These are phyloP conservation scores for Chenopodium quinoa DNA, from an alignment of 148 eudicot species.

Conservation along the genomic window DNA sequence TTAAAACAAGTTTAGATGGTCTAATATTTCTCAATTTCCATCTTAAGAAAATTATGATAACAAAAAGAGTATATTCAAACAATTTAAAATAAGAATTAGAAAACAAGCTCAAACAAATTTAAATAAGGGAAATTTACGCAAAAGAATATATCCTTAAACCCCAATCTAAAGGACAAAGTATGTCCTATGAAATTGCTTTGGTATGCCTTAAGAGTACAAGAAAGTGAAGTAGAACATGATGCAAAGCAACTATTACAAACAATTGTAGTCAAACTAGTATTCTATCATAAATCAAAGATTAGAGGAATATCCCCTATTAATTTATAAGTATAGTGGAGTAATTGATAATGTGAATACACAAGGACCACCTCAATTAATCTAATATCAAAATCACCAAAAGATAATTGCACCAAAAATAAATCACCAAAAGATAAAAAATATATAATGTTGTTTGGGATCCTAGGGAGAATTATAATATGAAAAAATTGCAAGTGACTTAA, in stretches of 20 bases:
- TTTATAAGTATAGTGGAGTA: background rate
- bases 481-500: background rate
- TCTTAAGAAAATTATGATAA: too few species aligned
- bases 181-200: background rate
- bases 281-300: slow-evolving; percentile 9
- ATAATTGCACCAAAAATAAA: too few species aligned
- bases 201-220: slow-evolving; percentile 9
- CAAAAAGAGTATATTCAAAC: too few species aligned
- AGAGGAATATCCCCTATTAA: slow-evolving; percentile 11
- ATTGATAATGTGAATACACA: slow-evolving; percentile 18
- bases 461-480: background rate
- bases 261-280: slow-evolving; percentile 19
- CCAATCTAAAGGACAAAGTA: background rate
- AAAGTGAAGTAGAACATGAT: slow-evolving; percentile 27
- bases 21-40: too few species aligned
- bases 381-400: background rate
- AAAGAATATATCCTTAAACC: background rate
- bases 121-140: too few species aligned
- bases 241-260: slow-evolving; percentile 24
- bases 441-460: background rate
- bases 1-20: too few species aligned
- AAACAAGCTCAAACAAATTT: too few species aligned
- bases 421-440: too few species aligned
- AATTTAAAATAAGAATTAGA: too few species aligned
- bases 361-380: slow-evolving; percentile 21